Conservation (phyloP, 2,329 filamentous ascomycete genomes). For the Venturia oleaginea region DNA sequence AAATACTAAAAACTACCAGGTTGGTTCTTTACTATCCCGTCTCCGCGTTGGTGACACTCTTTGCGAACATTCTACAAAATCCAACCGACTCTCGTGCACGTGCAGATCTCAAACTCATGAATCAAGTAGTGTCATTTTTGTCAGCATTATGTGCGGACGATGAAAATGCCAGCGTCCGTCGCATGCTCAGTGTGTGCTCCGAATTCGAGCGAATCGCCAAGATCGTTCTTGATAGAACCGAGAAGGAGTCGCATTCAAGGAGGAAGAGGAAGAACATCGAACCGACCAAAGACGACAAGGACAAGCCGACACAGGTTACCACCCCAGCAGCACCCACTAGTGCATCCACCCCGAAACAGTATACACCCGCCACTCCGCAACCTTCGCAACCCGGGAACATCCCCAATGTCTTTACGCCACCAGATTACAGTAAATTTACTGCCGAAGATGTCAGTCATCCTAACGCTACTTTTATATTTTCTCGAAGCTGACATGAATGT, state of each 20-base stretch:
- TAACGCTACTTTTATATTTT: neutral
- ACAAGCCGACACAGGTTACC: constrained; percentile 19
- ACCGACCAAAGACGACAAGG: constrained; percentile 25
- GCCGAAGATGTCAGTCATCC: constrained; percentile 9
- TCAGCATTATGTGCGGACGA: constrained; percentile 83
- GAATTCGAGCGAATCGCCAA: constrained; percentile 94
- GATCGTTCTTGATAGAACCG: constrained; percentile 81
- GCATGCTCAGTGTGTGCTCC: constrained; percentile 89
- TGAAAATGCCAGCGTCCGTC: constrained; percentile 80
- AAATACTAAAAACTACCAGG: constrained; percentile 38
- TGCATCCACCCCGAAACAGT: neutral
- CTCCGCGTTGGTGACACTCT: constrained; percentile 85
- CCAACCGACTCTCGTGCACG: constrained; percentile 80
- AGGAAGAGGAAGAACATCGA: constrained; percentile 76
- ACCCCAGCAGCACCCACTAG: constrained; percentile 14
- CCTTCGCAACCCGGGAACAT: constrained; percentile 15
- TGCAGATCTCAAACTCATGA: constrained; percentile 86
- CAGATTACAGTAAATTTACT: constrained; percentile 9
- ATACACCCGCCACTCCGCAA: constrained; percentile 10
- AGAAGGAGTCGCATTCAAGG: constrained; percentile 70
- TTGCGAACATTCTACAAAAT: constrained; percentile 94
- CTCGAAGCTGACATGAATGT: neutral
- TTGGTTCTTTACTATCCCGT: constrained; percentile 95
- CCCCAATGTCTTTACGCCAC: constrained; percentile 16
- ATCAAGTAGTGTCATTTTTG: constrained; percentile 82